phyloP scores from a whole-genome alignment of 768 basidiomycete genomes.

The Termitomyces heimii region DNA sequence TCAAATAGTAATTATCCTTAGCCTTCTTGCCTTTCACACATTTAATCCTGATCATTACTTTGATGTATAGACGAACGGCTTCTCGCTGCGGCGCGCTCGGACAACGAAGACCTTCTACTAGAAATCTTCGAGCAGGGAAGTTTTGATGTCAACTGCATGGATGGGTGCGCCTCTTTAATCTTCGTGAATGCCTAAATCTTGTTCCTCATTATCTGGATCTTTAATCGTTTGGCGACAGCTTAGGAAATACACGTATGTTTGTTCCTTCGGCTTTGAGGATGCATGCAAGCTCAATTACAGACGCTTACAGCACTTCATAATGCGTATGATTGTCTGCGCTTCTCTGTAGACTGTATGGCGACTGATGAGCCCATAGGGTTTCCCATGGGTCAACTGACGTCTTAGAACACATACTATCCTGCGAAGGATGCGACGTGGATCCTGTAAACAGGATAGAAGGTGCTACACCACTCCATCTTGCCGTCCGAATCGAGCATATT shows the following conservation, averaged over 20 bases:
- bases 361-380: conserved; percentile 29
- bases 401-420: conserved; percentile 65
- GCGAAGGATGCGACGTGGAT: conserved; percentile 80
- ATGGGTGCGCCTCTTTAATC: conserved; percentile 53
- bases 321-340: conserved; percentile 36
- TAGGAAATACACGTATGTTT: conserved; percentile 76
- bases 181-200: not conserved
- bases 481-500: conserved; percentile 47
- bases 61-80: conserved; percentile 56
- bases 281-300: not conserved
- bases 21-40: not conserved
- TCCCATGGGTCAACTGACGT: conserved; percentile 53
- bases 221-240: conserved; percentile 23
- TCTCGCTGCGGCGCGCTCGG: conserved; percentile 64
- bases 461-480: conserved; percentile 78
- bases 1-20: conserved; percentile 20
- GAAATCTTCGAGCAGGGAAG: conserved; percentile 50
- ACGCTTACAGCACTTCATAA: conserved; percentile 53
- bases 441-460: conserved; percentile 62
- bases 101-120: conserved; percentile 63
- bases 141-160: conserved; percentile 71
- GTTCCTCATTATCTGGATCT: not conserved
- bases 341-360: not conserved
- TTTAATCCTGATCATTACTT: not conserved
- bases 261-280: not conserved